These are phyloP conservation scores for Cryptosporidium ryanae DNA, from an alignment of 169 alveolate genomes.

Conservation along the genomic window DNA sequence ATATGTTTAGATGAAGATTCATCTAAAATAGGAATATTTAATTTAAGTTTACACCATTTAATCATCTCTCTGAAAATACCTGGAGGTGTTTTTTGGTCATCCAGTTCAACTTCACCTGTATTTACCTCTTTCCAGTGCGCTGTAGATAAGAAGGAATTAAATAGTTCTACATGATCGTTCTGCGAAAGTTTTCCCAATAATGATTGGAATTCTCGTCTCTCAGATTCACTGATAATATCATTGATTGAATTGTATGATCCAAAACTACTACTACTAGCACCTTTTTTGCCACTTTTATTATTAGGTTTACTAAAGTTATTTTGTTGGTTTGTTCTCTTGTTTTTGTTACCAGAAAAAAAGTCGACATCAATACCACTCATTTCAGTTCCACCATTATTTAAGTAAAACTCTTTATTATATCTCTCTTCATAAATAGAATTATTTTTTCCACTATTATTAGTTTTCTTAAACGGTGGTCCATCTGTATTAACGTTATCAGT, in stretches of 20 bases:
- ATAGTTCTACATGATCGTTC: slow-evolving; percentile 65
- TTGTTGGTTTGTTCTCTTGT: neutral
- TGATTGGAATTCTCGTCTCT: slow-evolving; percentile 66
- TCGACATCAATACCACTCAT: slow-evolving; percentile 9
- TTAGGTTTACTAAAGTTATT: neutral
- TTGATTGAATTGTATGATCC: neutral
- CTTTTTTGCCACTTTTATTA: neutral
- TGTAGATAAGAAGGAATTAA: slow-evolving; percentile 49
- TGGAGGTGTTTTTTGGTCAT: slow-evolving; percentile 73
- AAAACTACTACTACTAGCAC: neutral
- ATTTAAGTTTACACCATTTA: slow-evolving; percentile 57
- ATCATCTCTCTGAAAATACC: slow-evolving; percentile 58
- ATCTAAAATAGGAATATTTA: slow-evolving; percentile 29
- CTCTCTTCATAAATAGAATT: neutral
- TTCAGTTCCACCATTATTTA: too few species aligned
- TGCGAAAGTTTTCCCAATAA: slow-evolving; percentile 63
- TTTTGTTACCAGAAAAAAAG: neutral
- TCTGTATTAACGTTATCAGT: neutral
- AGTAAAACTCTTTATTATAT: neutral
- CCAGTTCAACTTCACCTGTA: slow-evolving; percentile 72
- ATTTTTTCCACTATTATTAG: slow-evolving; percentile 8
- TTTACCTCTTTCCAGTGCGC: slow-evolving; percentile 73
- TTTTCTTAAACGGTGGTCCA: slow-evolving; percentile 48
- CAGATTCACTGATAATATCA: slow-evolving; percentile 34
- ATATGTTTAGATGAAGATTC: slow-evolving; percentile 7